phyloP scores from a whole-genome alignment of 768 basidiomycete genomes.

The Cystobasidium ongulense region DNA sequence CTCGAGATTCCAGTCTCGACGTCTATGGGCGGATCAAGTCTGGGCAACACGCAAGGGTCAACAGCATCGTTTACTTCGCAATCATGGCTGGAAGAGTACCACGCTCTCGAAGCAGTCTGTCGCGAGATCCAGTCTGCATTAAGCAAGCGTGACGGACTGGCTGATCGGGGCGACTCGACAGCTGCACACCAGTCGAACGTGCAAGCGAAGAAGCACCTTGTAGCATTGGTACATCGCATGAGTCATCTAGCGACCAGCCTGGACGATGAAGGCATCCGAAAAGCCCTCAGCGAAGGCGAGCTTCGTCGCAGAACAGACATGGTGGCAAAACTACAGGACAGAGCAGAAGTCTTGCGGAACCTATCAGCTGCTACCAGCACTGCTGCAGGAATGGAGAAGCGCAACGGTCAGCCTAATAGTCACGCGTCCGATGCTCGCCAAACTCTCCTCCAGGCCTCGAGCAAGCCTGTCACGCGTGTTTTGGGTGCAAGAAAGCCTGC shows the following conservation, averaged over 20 bases:
- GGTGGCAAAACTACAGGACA: constrained; percentile 77
- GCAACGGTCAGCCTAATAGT: background rate
- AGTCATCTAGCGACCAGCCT: constrained; percentile 64
- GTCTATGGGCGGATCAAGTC: background rate
- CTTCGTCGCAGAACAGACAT: constrained; percentile 78
- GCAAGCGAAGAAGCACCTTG: constrained; percentile 75
- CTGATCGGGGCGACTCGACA: constrained; percentile 62
- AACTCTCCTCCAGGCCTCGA: constrained; percentile 52
- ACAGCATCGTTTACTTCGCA: constrained; percentile 56
- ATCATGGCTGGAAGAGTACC: constrained; percentile 84
- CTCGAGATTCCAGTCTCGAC: constrained; percentile 66
- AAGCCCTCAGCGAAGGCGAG: constrained; percentile 80
- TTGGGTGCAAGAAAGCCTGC: constrained; percentile 57
- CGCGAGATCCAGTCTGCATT: constrained; percentile 79
- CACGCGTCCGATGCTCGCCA: constrained; percentile 52
- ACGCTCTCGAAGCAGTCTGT: constrained; percentile 65
- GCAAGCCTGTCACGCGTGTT: constrained; percentile 53
- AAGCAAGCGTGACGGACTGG: constrained; percentile 74
- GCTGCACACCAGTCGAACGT: constrained; percentile 74
- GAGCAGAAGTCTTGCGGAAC: constrained; percentile 75
- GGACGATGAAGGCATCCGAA: constrained; percentile 50
- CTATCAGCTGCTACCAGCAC: constrained; percentile 65
- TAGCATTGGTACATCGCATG: constrained; percentile 61
- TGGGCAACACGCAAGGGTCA: constrained; percentile 44
- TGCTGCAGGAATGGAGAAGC: background rate